These are phyloP conservation scores for Rhododendron kiyosumense DNA, from an alignment of 148 eudicot species.

Conservation along the genomic window DNA sequence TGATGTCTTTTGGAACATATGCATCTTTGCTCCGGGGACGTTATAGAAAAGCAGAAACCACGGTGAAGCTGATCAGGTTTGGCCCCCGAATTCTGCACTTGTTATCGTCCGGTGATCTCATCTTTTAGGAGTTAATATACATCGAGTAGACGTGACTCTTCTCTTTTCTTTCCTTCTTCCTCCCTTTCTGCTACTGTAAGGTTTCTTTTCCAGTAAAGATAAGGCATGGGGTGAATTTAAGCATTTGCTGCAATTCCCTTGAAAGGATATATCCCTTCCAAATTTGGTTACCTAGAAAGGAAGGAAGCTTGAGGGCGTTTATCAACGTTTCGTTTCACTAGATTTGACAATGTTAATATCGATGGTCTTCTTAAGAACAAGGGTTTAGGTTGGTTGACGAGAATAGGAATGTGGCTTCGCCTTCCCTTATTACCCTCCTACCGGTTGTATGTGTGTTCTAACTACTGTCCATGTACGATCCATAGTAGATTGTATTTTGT, in stretches of 20 bases:
- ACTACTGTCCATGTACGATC: too few relatives aligned
- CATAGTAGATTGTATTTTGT: too few relatives aligned
- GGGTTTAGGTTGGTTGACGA: not conserved
- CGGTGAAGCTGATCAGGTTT: constrained; percentile 1
- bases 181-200: not conserved
- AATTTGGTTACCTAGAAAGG: not conserved
- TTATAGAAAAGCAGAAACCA: not conserved
- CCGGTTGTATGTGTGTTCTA: not conserved
- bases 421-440: not conserved
- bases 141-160: not conserved
- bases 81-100: not conserved
- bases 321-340: not conserved
- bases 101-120: not conserved
- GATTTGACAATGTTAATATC: not conserved
- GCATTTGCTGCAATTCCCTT: not conserved
- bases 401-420: not conserved
- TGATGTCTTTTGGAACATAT: not conserved
- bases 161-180: not conserved
- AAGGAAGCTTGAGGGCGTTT: not conserved
- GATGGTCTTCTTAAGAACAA: not conserved
- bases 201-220: not conserved
- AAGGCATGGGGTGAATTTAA: not conserved
- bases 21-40: not conserved
- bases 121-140: not conserved
- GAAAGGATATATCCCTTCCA: not conserved